Conservation (phyloP, 2,329 filamentous ascomycete genomes). For the Lithohypha guttulata region DNA sequence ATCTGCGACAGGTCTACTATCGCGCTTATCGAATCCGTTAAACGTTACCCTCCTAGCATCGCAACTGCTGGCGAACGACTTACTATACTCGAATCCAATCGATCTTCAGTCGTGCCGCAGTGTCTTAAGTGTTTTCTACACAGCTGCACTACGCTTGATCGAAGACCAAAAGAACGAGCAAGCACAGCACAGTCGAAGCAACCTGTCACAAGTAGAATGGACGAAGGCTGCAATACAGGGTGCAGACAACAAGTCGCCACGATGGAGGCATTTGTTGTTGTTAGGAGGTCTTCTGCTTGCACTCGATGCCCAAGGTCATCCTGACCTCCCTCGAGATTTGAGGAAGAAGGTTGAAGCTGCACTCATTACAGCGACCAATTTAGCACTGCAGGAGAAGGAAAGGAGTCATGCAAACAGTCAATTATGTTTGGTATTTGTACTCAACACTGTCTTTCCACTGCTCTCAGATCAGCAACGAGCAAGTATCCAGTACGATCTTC, state of each 20-base stretch:
- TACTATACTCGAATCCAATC: conserved; percentile 48
- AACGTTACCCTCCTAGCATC: conserved; percentile 51
- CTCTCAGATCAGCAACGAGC: conserved; percentile 51
- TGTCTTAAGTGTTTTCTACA: conserved; percentile 52
- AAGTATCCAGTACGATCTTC: conserved; percentile 53
- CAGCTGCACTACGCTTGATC: conserved; percentile 45
- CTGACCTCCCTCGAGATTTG: conserved; percentile 53
- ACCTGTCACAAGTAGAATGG: conserved; percentile 46
- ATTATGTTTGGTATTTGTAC: conserved; percentile 51
- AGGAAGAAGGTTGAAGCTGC: conserved; percentile 60
- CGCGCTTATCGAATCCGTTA: conserved; percentile 47
- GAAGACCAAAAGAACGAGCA: conserved; percentile 36
- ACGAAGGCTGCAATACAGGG: conserved; percentile 47
- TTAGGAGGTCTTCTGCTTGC: conserved; percentile 70
- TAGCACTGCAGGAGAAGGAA: conserved; percentile 55
- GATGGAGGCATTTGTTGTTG: conserved; percentile 78
- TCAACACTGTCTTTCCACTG: conserved; percentile 67
- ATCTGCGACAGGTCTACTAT: conserved; percentile 36
- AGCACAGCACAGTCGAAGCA: conserved; percentile 35
- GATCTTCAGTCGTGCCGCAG: conserved; percentile 45
- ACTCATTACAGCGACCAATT: conserved; percentile 62
- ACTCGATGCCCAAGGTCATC: conserved; percentile 54
- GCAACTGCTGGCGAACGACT: conserved; percentile 48
- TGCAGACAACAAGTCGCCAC: conserved; percentile 50
- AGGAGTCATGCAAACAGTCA: conserved; percentile 40